phyloP scores from a whole-genome alignment of 306 rosid species.

The Cucumis sativus region Cucumber_9930_V3 NC_026657.2:9017001-9017500 shows the following conservation, averaged over 20 bases:
- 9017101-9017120: slow-evolving; percentile 59
- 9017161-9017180: slow-evolving; percentile 20
- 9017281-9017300: neutral
- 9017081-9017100: slow-evolving; percentile 54
- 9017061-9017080: slow-evolving; percentile 31
- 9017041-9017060: neutral
- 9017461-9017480: neutral
- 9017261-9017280: neutral
- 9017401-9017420: no score
- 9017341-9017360: no score
- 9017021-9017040: neutral
- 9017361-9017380: neutral
- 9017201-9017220: slow-evolving; percentile 3
- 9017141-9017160: slow-evolving; percentile 39
- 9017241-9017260: neutral
- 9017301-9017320: neutral
- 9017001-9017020: neutral
- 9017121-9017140: slow-evolving; percentile 44
- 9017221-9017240: slow-evolving; percentile 4
- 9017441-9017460: neutral
- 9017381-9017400: neutral
- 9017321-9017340: neutral
- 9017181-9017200: slow-evolving; percentile 46
- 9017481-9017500: neutral
- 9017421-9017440: neutral